Evolutionary conservation across 1,284 basidiomycete genomes (phyloP).

Genomic region (Apiotrichum akiyoshidainum): DNA sequence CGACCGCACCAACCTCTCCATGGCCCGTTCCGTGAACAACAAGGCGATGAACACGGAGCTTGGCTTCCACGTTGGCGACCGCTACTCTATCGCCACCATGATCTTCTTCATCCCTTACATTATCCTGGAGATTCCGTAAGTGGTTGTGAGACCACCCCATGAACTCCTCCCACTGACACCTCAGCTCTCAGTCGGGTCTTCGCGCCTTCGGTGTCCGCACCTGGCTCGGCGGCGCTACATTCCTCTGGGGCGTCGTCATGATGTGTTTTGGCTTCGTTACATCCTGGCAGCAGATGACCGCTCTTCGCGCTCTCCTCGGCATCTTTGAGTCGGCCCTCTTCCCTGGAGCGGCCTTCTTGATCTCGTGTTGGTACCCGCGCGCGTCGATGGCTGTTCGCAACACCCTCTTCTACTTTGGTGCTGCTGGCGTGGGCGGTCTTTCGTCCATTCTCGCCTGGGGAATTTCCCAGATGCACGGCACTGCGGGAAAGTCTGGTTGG

Average conservation of each 20-base stretch:
- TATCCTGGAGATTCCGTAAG: neutral
- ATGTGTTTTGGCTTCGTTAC: slow-evolving; percentile 44
- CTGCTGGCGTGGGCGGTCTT: neutral
- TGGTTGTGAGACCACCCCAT: too few relatives aligned
- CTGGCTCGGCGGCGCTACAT: slow-evolving; percentile 12
- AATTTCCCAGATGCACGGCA: slow-evolving; percentile 4
- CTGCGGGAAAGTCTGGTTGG: slow-evolving; percentile 10
- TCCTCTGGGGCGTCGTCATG: slow-evolving; percentile 50
- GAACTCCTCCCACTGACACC: too few relatives aligned
- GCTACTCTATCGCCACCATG: slow-evolving; percentile 46
- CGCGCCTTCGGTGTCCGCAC: neutral
- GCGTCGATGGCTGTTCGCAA: slow-evolving; percentile 46
- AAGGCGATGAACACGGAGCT: slow-evolving; percentile 27
- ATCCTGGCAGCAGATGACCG: slow-evolving; percentile 44
- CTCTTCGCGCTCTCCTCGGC: slow-evolving; percentile 50
- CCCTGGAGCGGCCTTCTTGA: slow-evolving; percentile 50
- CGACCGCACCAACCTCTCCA: slow-evolving; percentile 27
- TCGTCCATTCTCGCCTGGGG: slow-evolving; percentile 1
- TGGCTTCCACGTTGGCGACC: slow-evolving; percentile 36
- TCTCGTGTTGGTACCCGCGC: slow-evolving; percentile 54
- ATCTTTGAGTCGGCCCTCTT: slow-evolving; percentile 46
- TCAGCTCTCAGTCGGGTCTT: neutral
- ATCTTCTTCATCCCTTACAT: slow-evolving; percentile 38
- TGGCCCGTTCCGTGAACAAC: slow-evolving; percentile 14
- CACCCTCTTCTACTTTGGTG: slow-evolving; percentile 49